A percentile compares a stretch with the other conserved stretches of the same genome.
Evolutionary conservation across 192 early-diverging fungal species (phyloP).

Genomic region (Jimgerdemannia flammicorona): DNA sequence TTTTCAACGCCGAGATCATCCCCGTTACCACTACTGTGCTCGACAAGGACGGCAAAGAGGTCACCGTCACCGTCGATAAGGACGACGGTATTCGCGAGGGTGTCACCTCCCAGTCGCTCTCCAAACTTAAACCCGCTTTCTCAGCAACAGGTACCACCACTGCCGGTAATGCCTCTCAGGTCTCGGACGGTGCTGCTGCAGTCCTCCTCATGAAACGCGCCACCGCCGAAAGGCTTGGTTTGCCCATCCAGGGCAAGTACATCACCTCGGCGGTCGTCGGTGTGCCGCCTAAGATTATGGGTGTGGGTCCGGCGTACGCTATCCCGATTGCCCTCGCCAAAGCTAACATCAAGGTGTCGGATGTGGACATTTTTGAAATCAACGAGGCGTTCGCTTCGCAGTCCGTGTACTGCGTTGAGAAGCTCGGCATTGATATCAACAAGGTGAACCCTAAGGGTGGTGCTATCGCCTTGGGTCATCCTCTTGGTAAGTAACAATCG

Average conservation of each 20-base stretch:
- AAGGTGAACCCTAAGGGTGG: constrained; percentile 99
- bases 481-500: constrained; percentile 25
- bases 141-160: constrained; percentile 80
- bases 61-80: constrained; percentile 63
- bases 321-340: constrained; percentile 86
- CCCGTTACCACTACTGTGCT: constrained; percentile 70
- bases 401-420: constrained; percentile 87
- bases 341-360: constrained; percentile 67
- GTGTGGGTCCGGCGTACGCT: constrained; percentile 92
- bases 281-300: constrained; percentile 94
- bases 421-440: constrained; percentile 78
- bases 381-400: constrained; percentile 99
- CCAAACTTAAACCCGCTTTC: constrained; percentile 90
- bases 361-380: constrained; percentile 89
- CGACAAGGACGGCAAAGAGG: constrained; percentile 79
- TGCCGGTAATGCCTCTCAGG: constrained; percentile 96
- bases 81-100: constrained; percentile 92
- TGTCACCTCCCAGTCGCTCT: constrained; percentile 74
- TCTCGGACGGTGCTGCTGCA: constrained; percentile 96
- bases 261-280: constrained; percentile 85
- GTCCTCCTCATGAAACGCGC: constrained; percentile 94
- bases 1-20: constrained; percentile 90
- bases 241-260: constrained; percentile 85
- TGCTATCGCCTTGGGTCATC: constrained; percentile 97
- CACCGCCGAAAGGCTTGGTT: constrained; percentile 80